Evolutionary conservation across 2,329 filamentous ascomycete genomes (phyloP).

Genomic region (Cordyceps cicadae): DNA sequence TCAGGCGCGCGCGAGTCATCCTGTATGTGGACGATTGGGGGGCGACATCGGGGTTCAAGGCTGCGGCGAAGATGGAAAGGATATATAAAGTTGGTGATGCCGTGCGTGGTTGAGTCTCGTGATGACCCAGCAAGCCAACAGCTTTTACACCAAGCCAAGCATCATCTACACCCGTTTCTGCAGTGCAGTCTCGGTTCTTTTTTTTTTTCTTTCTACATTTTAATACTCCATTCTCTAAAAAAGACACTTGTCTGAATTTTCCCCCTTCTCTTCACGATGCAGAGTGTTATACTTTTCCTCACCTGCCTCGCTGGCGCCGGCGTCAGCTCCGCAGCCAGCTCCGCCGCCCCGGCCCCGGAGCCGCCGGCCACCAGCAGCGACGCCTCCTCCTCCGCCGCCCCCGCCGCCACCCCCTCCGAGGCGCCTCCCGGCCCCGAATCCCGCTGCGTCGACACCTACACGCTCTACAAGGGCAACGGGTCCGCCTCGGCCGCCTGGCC

Average conservation of each 20-base stretch:
- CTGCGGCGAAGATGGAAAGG: background rate
- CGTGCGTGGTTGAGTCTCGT: background rate
- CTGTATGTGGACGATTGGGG: too few species aligned
- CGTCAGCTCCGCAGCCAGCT: background rate
- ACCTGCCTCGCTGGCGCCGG: background rate
- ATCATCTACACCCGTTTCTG: too few species aligned
- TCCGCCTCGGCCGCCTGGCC: conserved; percentile 17
- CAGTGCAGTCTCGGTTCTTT: too few species aligned
- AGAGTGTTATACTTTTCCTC: background rate
- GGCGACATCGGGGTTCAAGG: background rate
- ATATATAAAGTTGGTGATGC: background rate
- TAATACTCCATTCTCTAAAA: too few species aligned
- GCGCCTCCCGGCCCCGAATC: background rate
- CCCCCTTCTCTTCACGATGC: background rate
- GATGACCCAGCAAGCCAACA: background rate
- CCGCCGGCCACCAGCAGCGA: too few species aligned
- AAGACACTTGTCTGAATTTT: background rate
- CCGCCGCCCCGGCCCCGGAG: too few species aligned
- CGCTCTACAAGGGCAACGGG: conserved; percentile 16
- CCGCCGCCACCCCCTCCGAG: background rate
- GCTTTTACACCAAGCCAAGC: too few species aligned
- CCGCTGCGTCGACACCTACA: conserved; percentile 14
- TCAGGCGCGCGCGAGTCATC: too few species aligned
- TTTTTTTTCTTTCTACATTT: background rate
- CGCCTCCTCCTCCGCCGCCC: background rate